A percentile compares a stretch with the other conserved stretches of the same genome.
Evolutionary conservation across 768 basidiomycete species (phyloP).

Genomic region (Lactarius indigo): DNA sequence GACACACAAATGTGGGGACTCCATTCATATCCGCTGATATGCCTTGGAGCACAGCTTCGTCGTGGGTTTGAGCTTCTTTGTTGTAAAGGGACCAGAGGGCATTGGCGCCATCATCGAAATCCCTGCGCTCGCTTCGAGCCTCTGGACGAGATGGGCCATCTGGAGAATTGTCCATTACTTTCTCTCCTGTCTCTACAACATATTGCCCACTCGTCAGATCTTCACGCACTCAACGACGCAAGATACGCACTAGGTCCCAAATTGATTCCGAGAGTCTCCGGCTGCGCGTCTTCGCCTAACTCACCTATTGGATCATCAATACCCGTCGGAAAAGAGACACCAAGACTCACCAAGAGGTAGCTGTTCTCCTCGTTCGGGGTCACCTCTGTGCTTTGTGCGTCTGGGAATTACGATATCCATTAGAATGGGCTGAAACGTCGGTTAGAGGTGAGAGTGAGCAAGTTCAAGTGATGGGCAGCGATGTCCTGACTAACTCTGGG

Average conservation of each 20-base stretch:
- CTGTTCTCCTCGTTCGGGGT: not conserved
- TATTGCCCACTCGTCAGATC: not conserved
- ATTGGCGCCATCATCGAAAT: conserved; percentile 9
- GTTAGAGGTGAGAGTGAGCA: too few relatives aligned
- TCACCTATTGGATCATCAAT: too few relatives aligned
- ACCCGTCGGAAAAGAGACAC: too few relatives aligned
- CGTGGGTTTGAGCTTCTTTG: not conserved
- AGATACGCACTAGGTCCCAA: not conserved
- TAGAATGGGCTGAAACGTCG: too few relatives aligned
- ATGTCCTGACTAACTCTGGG: too few relatives aligned
- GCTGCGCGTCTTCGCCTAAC: too few relatives aligned
- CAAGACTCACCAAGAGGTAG: too few relatives aligned
- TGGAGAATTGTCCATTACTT: not conserved
- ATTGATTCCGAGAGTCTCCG: too few relatives aligned
- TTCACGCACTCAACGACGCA: not conserved
- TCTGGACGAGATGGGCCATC: not conserved
- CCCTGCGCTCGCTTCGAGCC: not conserved
- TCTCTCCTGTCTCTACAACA: not conserved
- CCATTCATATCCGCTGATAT: not conserved
- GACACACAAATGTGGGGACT: not conserved
- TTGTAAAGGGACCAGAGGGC: conserved; percentile 2
- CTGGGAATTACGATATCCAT: too few relatives aligned
- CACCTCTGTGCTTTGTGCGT: too few relatives aligned
- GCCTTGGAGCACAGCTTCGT: not conserved
- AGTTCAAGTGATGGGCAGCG: too few relatives aligned